phyloP scores from a whole-genome alignment of 2,329 filamentous ascomycete genomes.

The Pseudogymnoascus sp. region DNA sequence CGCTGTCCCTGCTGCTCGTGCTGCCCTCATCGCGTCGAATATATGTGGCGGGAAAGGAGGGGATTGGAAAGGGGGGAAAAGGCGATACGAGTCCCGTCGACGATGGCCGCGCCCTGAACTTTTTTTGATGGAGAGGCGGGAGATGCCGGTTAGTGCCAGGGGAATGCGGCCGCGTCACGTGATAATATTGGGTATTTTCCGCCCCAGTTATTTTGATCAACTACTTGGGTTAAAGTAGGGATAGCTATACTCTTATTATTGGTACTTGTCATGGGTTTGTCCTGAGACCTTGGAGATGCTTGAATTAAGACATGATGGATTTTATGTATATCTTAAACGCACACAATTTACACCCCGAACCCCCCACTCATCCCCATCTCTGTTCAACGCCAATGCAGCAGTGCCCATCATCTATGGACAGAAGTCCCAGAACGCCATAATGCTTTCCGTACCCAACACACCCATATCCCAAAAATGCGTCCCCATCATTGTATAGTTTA shows the following conservation, averaged over 20 bases:
- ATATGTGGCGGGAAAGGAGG: not conserved
- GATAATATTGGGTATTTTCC: not conserved
- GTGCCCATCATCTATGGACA: not conserved
- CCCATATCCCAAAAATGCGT: not conserved
- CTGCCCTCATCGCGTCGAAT: slow-evolving; percentile 3
- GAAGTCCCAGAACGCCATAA: not conserved
- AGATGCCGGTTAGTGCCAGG: slow-evolving; percentile 16
- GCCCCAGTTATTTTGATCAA: not conserved
- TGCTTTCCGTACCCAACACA: not conserved
- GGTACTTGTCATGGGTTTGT: not conserved
- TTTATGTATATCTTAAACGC: not conserved
- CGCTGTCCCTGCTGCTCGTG: slow-evolving; percentile 9
- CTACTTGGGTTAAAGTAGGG: too few species aligned
- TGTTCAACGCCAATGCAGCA: not conserved
- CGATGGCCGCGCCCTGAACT: not conserved
- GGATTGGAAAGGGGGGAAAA: not conserved
- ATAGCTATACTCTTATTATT: too few species aligned
- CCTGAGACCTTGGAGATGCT: not conserved
- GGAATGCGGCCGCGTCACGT: slow-evolving; percentile 2
- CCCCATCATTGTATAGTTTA: not conserved
- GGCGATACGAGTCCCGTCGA: not conserved
- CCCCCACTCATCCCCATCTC: not conserved
- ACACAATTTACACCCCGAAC: not conserved
- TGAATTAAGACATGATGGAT: not conserved
- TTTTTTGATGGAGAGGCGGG: slow-evolving; percentile 2